Evolutionary conservation across 2,329 filamentous ascomycete species (phyloP).

Genomic region (Cytospora mali): DNA sequence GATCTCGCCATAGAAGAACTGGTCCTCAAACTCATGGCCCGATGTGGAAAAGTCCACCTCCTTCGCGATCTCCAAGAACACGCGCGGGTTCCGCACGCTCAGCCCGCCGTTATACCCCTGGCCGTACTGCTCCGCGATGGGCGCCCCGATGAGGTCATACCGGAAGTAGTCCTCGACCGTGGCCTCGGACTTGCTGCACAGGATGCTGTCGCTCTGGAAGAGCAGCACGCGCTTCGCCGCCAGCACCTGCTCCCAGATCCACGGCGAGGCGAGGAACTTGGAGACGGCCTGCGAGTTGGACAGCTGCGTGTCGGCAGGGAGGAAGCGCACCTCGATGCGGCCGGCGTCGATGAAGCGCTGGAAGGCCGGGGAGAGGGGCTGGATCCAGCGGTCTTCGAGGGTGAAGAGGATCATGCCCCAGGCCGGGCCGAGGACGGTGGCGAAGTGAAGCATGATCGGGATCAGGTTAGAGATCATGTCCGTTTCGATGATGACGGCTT

Average conservation of each 20-base stretch:
- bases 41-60: slow-evolving; percentile 29
- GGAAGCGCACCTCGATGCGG: slow-evolving; percentile 39
- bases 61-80: slow-evolving; percentile 32
- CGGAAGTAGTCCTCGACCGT: slow-evolving; percentile 38
- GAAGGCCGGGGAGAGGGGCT: slow-evolving; percentile 37
- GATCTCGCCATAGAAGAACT: slow-evolving; percentile 38
- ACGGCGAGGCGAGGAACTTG: slow-evolving; percentile 36
- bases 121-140: slow-evolving; percentile 32
- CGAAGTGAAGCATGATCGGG: slow-evolving; percentile 34
- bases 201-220: slow-evolving; percentile 40
- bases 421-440: slow-evolving; percentile 38
- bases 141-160: slow-evolving; percentile 40
- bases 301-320: slow-evolving; percentile 38
- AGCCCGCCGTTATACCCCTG: slow-evolving; percentile 38
- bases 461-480: slow-evolving; percentile 34
- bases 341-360: slow-evolving; percentile 37
- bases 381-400: slow-evolving; percentile 32
- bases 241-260: slow-evolving; percentile 39
- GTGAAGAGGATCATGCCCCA: slow-evolving; percentile 48
- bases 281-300: slow-evolving; percentile 38
- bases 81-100: slow-evolving; percentile 36
- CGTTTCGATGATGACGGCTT: slow-evolving; percentile 26
- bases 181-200: slow-evolving; percentile 35
- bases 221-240: slow-evolving; percentile 36
- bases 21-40: slow-evolving; percentile 37